These are phyloP conservation scores for Brasilioporus rufonigricans DNA, from an alignment of 768 basidiomycete genomes.

Conservation along the genomic window DNA sequence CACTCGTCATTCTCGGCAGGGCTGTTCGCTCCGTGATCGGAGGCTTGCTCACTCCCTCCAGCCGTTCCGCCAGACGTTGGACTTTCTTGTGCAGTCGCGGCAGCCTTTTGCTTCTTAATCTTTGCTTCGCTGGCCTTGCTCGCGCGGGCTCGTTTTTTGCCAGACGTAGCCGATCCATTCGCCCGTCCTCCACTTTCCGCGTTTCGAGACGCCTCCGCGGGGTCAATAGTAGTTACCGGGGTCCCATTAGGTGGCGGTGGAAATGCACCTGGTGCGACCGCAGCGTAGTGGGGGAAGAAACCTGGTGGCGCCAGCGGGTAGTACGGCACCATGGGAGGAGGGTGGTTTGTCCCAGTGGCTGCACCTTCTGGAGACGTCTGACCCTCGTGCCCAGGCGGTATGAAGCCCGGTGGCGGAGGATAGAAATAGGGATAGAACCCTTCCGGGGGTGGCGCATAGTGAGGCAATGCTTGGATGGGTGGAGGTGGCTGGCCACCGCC, in stretches of 20 bases:
- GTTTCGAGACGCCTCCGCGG: constrained; percentile 26
- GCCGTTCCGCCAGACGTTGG: constrained; percentile 24
- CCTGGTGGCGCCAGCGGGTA: constrained; percentile 39
- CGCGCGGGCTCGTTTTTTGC: constrained; percentile 30
- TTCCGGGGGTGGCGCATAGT: constrained; percentile 39
- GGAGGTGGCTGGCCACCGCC: constrained; percentile 22
- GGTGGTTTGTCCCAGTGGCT: constrained; percentile 29
- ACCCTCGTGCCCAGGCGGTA: constrained; percentile 37
- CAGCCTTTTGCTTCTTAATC: constrained; percentile 33
- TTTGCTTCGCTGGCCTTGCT: constrained; percentile 32
- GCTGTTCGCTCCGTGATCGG: constrained; percentile 25
- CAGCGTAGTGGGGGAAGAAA: constrained; percentile 39
- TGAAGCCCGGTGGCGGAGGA: constrained; percentile 38
- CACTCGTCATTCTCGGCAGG: constrained; percentile 24
- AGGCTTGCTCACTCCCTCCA: constrained; percentile 27
- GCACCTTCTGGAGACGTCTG: constrained; percentile 32
- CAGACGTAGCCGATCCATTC: constrained; percentile 16
- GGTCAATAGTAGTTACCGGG: constrained; percentile 25
- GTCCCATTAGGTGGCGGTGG: constrained; percentile 30
- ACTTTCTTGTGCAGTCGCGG: constrained; percentile 9
- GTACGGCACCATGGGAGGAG: constrained; percentile 34
- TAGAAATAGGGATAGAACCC: constrained; percentile 45
- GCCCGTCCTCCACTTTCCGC: constrained; percentile 16
- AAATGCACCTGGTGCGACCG: constrained; percentile 31
- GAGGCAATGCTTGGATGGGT: constrained; percentile 24